Base-by-base conservation (phyloP, 1,139 yeast genomes). In the Debaryomyces singareniensis region DNA sequence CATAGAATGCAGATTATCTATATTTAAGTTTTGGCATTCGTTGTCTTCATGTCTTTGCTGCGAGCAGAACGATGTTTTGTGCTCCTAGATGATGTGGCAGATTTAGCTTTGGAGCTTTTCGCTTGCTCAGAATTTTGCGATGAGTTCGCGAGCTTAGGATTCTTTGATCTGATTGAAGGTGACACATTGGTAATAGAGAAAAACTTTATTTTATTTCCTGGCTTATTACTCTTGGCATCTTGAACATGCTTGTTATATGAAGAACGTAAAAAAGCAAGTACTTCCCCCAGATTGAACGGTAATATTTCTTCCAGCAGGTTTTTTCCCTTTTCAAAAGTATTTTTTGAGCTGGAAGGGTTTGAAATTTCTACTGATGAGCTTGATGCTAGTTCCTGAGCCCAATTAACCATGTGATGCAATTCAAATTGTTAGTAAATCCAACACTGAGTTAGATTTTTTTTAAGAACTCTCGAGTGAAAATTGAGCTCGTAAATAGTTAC, bases 121-220 rank as follows among this genome's bases (percentile, higher is more conserved):
- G 21, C 7, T 7, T 18, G 21, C n/a, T n/a, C n/a, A n/a, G n/a
- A n/a, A 18, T 18, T 18, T 18, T n/a, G 9, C n/a, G 21, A 18
- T 7, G 9, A 7, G n/a, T 7, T 18, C 21, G 21, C 21, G 25
- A 12, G 13, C 13, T 13, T 13, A 23, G 49, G 21, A 7, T 30
- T 26, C 20, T 40, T 43, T 11, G 42, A 40, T 26, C 38, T 49
- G 57, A 57, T 52, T 29, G 41, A 51, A n/a, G 46, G 41, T n/a
- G 49, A 39, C 4, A 51, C 32, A 18, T 52, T 56, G 24, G 47
- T 37, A 15, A 54, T 44, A 20, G 41, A 33, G 26, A 49, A 51
- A 4, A 48, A 35, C 25, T 42, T 47, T 28, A 38, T 37, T 11
- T 30, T 28, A 10, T 43, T 48, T 6, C 46, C 51, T 6, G 29